These are phyloP conservation scores for Daldinia sp. DNA, from an alignment of 2,329 filamentous ascomycete genomes.

Conservation along the genomic window DNA sequence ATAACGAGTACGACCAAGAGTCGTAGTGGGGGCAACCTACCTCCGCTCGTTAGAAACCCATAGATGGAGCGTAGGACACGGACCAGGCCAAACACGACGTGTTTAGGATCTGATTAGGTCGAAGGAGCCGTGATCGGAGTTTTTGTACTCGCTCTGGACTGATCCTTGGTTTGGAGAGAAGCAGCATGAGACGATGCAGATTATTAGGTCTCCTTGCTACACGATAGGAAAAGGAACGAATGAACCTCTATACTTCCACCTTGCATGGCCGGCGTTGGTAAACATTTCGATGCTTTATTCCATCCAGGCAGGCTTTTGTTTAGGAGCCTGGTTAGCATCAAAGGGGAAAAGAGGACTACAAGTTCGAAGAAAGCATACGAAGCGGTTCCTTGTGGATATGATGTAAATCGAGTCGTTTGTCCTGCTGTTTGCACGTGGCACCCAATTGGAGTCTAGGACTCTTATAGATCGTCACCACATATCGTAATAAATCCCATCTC, in stretches of 20 bases:
- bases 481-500: slow-evolving; percentile 18
- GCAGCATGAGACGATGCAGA: slow-evolving; percentile 10
- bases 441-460: slow-evolving; percentile 15
- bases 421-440: slow-evolving; percentile 8
- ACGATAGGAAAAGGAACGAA: slow-evolving; percentile 23
- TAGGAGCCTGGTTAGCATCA: slow-evolving; percentile 28
- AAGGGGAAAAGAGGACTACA: slow-evolving; percentile 18
- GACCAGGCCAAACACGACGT: neutral
- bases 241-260: slow-evolving; percentile 24
- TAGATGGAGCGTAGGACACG: neutral
- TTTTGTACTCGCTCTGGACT: slow-evolving; percentile 12
- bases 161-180: slow-evolving; percentile 5
- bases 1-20: neutral
- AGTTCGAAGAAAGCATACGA: slow-evolving; percentile 24
- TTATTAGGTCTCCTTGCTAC: slow-evolving; percentile 22
- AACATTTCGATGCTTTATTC: slow-evolving; percentile 23
- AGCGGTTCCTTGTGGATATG: slow-evolving; percentile 28
- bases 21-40: slow-evolving; percentile 2
- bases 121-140: slow-evolving; percentile 1
- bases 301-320: slow-evolving; percentile 21
- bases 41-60: neutral
- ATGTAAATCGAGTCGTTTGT: slow-evolving; percentile 15
- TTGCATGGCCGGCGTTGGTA: slow-evolving; percentile 39
- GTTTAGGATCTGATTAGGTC: neutral
- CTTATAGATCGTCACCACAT: slow-evolving; percentile 17